phyloP scores from a whole-genome alignment of 495 filamentous ascomycete species.

The Bacidia gigantensis region DNA sequence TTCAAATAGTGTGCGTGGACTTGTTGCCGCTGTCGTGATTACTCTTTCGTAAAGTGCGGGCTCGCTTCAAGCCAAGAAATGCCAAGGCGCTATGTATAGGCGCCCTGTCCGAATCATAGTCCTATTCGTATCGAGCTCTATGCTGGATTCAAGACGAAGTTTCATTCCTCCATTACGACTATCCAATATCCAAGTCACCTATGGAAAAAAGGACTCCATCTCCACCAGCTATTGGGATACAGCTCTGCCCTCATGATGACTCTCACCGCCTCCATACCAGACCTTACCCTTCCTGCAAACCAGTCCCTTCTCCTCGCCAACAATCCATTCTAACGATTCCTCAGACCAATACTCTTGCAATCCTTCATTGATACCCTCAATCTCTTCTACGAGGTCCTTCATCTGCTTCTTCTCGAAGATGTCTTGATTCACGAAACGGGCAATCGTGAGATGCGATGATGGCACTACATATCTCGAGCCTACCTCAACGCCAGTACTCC shows the following conservation, averaged over 20 bases:
- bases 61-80: conserved; percentile 1
- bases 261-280: conserved; percentile 75
- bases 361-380: conserved; percentile 65
- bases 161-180: too few relatives aligned
- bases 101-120: too few relatives aligned
- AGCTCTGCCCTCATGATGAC: conserved; percentile 47
- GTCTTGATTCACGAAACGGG: conserved; percentile 51
- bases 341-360: conserved; percentile 56
- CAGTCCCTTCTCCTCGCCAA: conserved; percentile 64
- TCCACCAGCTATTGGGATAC: too few relatives aligned
- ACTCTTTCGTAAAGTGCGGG: conserved; percentile 3
- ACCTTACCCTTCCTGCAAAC: conserved; percentile 54
- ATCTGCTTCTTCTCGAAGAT: conserved; percentile 33
- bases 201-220: too few relatives aligned
- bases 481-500: conserved; percentile 44
- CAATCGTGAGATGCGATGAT: conserved; percentile 78
- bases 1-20: conserved; percentile 19
- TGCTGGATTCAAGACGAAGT: too few relatives aligned
- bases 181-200: too few relatives aligned
- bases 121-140: too few relatives aligned
- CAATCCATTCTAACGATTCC: conserved; percentile 48
- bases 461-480: conserved; percentile 71
- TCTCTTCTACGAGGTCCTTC: conserved; percentile 42
- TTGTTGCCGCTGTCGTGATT: conserved; percentile 38
- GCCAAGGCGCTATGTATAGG: background rate